phyloP scores from a whole-genome alignment of 176 grass and related monocot genomes.

The Typha latifolia region DNA sequence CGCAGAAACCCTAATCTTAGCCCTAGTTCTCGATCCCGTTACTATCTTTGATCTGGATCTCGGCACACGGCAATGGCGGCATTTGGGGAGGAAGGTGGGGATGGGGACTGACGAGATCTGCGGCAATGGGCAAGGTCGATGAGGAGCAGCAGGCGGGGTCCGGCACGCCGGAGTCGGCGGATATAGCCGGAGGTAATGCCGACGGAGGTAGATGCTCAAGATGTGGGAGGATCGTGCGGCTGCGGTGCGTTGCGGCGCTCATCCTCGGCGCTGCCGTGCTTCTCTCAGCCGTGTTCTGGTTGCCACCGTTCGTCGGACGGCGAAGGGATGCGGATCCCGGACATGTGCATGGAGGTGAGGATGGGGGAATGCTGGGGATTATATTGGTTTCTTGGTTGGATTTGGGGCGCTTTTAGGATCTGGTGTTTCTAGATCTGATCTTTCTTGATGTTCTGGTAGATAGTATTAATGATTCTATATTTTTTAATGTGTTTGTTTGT shows the following conservation, averaged over 20 bases:
- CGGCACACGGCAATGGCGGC: slow-evolving; percentile 15
- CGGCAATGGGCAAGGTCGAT: slow-evolving; percentile 17
- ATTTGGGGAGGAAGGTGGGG: slow-evolving; percentile 16
- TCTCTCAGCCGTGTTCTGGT: slow-evolving; percentile 62
- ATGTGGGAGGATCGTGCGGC: slow-evolving; percentile 32
- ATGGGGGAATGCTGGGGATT: slow-evolving; percentile 18
- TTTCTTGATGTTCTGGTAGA: not conserved
- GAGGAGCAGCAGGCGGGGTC: slow-evolving; percentile 22
- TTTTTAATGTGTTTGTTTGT: not conserved
- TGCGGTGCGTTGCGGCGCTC: slow-evolving; percentile 42
- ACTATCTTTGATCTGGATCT: not conserved
- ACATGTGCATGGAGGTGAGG: slow-evolving; percentile 43
- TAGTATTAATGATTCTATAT: not conserved
- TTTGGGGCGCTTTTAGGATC: too few species aligned
- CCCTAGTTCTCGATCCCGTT: slow-evolving; percentile 1
- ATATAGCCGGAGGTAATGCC: not conserved
- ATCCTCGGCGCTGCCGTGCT: slow-evolving; percentile 50
- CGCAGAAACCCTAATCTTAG: slow-evolving; percentile 2
- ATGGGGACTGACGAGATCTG: slow-evolving; percentile 18
- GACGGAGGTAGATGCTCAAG: slow-evolving; percentile 3
- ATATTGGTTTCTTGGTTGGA: not conserved
- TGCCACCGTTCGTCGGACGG: slow-evolving; percentile 48
- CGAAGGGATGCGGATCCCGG: slow-evolving; percentile 10
- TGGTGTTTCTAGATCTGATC: not conserved
- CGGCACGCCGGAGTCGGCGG: slow-evolving; percentile 8